A percentile compares a stretch with the other conserved stretches of the same genome.
Conservation (phyloP, 495 filamentous ascomycete genomes). For the Aspergillus sclerotiicarbonarius region DNA sequence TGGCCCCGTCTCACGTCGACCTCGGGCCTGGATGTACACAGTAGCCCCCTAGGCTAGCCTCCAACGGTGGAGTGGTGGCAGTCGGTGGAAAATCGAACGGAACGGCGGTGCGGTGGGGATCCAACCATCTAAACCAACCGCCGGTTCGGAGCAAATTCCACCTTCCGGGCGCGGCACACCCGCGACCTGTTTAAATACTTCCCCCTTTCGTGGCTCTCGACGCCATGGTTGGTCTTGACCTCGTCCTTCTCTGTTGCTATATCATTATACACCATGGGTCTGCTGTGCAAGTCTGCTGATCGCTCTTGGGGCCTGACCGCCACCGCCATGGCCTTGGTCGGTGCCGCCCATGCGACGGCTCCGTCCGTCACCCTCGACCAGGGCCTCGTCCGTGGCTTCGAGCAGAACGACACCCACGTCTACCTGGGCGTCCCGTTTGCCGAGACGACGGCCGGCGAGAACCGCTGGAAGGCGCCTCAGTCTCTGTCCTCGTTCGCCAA, state of each 20-base stretch:
- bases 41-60: no score
- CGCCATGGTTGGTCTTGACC: not conserved
- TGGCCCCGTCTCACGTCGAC: no score
- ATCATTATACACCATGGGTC: conserved; percentile 12
- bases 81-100: no score
- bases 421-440: conserved; percentile 32
- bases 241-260: not conserved
- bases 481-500: conserved; percentile 11
- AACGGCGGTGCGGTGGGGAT: no score
- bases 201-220: not conserved
- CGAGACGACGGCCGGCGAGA: conserved; percentile 24
- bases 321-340: conserved; percentile 12
- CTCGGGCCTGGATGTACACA: no score
- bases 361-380: conserved; percentile 18
- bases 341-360: not conserved
- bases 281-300: conserved; percentile 9
- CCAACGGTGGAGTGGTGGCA: no score
- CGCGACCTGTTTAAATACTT: conserved; percentile 4
- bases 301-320: conserved; percentile 11
- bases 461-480: conserved; percentile 29
- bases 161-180: not conserved
- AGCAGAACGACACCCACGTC: conserved; percentile 23
- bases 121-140: not conserved
- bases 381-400: conserved; percentile 20
- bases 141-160: not conserved